Evolutionary conservation across 345 rosid genomes (phyloP).

Genomic region (Populus nigra): DNA sequence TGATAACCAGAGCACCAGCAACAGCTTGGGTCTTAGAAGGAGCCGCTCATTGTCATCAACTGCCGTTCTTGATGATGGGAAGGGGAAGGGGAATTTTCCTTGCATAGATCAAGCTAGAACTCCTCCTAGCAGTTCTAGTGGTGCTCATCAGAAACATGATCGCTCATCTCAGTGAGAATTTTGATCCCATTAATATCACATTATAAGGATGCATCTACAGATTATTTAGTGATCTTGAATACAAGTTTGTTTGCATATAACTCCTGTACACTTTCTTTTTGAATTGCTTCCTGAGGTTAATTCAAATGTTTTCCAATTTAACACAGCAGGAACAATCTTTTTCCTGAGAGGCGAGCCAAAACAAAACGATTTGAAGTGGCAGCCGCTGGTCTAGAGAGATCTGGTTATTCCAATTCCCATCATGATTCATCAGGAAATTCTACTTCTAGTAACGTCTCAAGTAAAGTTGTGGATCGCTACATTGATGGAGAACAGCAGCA

Average conservation of each 20-base stretch:
- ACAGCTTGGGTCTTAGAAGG: slow-evolving; percentile 57
- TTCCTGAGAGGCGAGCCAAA: slow-evolving; percentile 58
- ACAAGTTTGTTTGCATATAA: neutral
- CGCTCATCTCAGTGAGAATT: slow-evolving; percentile 51
- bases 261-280: neutral
- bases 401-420: slow-evolving; percentile 34
- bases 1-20: slow-evolving; percentile 41
- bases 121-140: slow-evolving; percentile 31
- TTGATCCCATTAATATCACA: slow-evolving; percentile 1
- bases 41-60: slow-evolving; percentile 81
- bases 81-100: slow-evolving; percentile 33
- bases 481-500: slow-evolving; percentile 89
- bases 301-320: slow-evolving; percentile 12
- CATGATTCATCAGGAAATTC: slow-evolving; percentile 68
- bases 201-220: slow-evolving; percentile 1
- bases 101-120: slow-evolving; percentile 42
- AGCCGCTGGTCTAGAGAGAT: slow-evolving; percentile 33
- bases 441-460: slow-evolving; percentile 73
- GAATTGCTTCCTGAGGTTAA: slow-evolving; percentile 3
- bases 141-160: slow-evolving; percentile 31
- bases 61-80: slow-evolving; percentile 47
- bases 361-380: slow-evolving; percentile 42
- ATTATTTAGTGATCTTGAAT: slow-evolving; percentile 5
- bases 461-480: slow-evolving; percentile 79
- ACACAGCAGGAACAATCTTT: slow-evolving; percentile 37